Base-by-base conservation (phyloP, 768 basidiomycete species). In the Rhodotorula diobovata region DNA sequence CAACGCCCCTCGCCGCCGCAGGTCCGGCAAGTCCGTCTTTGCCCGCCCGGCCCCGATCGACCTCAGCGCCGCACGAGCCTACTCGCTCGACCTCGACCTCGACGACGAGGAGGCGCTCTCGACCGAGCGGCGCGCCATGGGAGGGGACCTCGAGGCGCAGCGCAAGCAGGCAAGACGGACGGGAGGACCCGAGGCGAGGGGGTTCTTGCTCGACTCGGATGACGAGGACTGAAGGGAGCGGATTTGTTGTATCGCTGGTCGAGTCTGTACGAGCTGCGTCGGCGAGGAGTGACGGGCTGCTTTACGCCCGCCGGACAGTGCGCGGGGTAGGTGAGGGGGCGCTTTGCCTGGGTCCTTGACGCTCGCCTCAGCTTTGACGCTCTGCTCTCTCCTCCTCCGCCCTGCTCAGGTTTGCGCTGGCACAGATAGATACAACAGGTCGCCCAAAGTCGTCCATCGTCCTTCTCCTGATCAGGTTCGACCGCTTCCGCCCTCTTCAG, bases 21-120 rank as follows among this genome's bases (percentile, higher is more conserved):
- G 82, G 77, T 81, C 81, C 59, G 83, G 83, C 30, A 81, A 82
- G 68, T 82, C 81, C 53, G 78, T 83, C 45, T 78, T 83, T 63
- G 68, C 78, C 50, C 76, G 78, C 16, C 80, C 81, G 12, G 78
- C 81, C 46, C 80, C 80, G 3, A 83, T 82, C 74, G 82, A 83
- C 66, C 77, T 82, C 45, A 78, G 78, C n/a, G 77, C 81, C 66
- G 82, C 82, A 20, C 77, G 80, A 15, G 79, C 77, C 8, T 77
- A 81, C 67, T 80, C 81, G 51, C 79, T 83, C 30, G 81, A 83
- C 63, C 72, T 82, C 37, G 82, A 83, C 65, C 74, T 82, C 28
- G 80, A 80, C 57, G 82, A 83, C 72, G 80, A 81, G 53, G 82
- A 83, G 67, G 81, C 81, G 11, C 55, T 72, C 11, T 55, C 68